Evolutionary conservation across 2,329 filamentous ascomycete genomes (phyloP), one percentile per base, ranked within the genome.

Genomic region (Neurospora sp.): DNA sequence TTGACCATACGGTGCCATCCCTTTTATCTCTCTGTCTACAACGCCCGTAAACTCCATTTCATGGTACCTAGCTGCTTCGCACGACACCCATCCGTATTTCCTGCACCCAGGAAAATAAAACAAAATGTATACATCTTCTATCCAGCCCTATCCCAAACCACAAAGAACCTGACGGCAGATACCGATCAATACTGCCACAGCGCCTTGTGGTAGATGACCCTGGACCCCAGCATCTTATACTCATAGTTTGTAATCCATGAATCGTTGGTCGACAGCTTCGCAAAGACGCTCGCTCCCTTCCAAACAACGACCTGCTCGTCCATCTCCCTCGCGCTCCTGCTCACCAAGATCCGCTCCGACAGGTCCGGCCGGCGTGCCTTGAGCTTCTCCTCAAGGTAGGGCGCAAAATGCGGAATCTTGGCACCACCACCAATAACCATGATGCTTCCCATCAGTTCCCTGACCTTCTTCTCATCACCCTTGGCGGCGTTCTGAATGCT

Each of bases 281-380:
- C 94, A 83, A 97, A 99, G 17, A 99, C 94, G 78, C 93, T 97
- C 0, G 93, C 96, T 4, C 96, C 96, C 85, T 99, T 99, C 96
- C 96, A 99, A 9, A 91, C 90, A 68, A 98, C 91, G n/a, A 98
- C 94, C 81, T 97, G 93, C 71, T 96, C 93, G 80, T 99, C 96
- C 83, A 99, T 91, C 76, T 99, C 96, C 76, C 95, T 86, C 0
- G 96, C 96, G 85, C 85, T 96, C 72, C 85, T 83, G 72, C 87
- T 89, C 68, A 90, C 88, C 33, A 89, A 80, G 72, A 90, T 88
- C 71, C 84, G 83, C 39, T 90, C 89, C 23, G 80, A 80, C 66
- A 90, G 80, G 73, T 90, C 88, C 4, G 87, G 87, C 62, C 87
- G 81, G 67, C 90, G 84, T 72, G 86, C 85, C 76, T 93, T 90